Conservation (phyloP, 345 rosid genomes). For the Linum trigynum region DNA sequence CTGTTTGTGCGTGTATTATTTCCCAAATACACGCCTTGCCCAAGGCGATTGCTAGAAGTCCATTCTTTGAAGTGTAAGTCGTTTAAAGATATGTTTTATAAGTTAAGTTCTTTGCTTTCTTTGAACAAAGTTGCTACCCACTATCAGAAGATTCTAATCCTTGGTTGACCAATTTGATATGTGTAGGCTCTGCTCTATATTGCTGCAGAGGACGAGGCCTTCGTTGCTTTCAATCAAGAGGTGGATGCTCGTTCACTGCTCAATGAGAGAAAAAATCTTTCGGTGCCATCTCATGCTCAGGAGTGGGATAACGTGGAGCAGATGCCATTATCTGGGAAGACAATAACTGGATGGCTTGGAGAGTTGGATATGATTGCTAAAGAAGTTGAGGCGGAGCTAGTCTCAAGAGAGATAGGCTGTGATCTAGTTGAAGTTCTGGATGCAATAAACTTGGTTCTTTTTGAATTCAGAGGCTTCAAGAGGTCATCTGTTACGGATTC, state of each 20-base stretch:
- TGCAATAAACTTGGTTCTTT: slow-evolving; percentile 75
- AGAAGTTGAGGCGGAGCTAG: slow-evolving; percentile 79
- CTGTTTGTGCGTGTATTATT: neutral
- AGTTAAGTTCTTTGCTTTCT: neutral
- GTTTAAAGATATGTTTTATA: neutral
- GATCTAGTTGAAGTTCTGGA: slow-evolving; percentile 69
- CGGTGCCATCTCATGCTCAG: slow-evolving; percentile 23
- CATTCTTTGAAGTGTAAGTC: neutral
- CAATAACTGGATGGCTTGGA: slow-evolving; percentile 49
- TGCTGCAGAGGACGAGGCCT: slow-evolving; percentile 93
- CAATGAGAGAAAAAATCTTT: slow-evolving; percentile 39
- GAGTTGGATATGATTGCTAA: slow-evolving; percentile 56
- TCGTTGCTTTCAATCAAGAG: slow-evolving; percentile 44
- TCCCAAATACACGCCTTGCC: neutral
- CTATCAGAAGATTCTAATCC: slow-evolving; percentile 6
- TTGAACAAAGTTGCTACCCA: neutral
- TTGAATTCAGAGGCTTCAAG: slow-evolving; percentile 66
- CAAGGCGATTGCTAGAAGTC: neutral
- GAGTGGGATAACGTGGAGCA: slow-evolving; percentile 42
- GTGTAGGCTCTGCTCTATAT: slow-evolving; percentile 62
- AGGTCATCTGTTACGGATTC: slow-evolving; percentile 64
- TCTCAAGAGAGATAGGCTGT: slow-evolving; percentile 74
- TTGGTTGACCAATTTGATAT: slow-evolving; percentile 11
- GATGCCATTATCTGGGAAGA: slow-evolving; percentile 60
- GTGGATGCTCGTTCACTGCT: slow-evolving; percentile 42